Conservation (phyloP, 768 basidiomycete species). For the Lactarius sanguifluus region DNA sequence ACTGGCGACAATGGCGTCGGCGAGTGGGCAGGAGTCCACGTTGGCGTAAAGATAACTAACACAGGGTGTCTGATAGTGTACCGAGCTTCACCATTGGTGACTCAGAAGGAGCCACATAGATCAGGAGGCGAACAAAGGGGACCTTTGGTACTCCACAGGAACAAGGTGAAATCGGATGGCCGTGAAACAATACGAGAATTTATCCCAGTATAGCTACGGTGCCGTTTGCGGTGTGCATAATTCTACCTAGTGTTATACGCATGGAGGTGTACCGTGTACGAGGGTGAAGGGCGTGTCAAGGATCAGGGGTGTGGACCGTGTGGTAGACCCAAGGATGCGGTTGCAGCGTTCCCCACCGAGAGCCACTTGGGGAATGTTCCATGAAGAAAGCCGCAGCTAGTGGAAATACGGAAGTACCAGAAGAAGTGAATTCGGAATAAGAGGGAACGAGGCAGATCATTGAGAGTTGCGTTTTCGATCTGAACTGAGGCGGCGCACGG, state of each 20-base stretch:
- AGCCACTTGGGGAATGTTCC: constrained; percentile 14
- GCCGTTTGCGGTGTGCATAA: constrained; percentile 2
- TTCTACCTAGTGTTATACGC: constrained; percentile 6
- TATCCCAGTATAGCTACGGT: constrained; percentile 14
- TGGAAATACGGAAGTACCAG: constrained; percentile 7
- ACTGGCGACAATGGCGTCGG: background rate
- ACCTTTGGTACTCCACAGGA: constrained; percentile 14
- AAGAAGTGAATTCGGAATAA: constrained; percentile 1
- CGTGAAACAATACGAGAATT: constrained; percentile 10
- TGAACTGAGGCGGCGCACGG: background rate
- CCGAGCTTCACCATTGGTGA: background rate
- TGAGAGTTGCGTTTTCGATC: background rate
- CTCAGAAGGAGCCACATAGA: background rate
- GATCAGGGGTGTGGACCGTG: constrained; percentile 9
- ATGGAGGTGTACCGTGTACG: constrained; percentile 13
- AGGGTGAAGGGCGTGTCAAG: constrained; percentile 14
- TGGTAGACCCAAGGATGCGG: background rate
- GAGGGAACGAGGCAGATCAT: constrained; percentile 13
- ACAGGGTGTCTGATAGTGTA: background rate
- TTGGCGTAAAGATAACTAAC: constrained; percentile 5
- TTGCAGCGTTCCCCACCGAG: constrained; percentile 10
- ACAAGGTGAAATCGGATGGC: background rate
- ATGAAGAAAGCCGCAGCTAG: background rate
- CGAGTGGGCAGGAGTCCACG: background rate
- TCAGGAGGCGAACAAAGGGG: background rate